Evolutionary conservation across 805 yeast species (phyloP), one percentile per base, ranked within the genome.

Genomic region (Debaryomyces hansenii): DNA sequence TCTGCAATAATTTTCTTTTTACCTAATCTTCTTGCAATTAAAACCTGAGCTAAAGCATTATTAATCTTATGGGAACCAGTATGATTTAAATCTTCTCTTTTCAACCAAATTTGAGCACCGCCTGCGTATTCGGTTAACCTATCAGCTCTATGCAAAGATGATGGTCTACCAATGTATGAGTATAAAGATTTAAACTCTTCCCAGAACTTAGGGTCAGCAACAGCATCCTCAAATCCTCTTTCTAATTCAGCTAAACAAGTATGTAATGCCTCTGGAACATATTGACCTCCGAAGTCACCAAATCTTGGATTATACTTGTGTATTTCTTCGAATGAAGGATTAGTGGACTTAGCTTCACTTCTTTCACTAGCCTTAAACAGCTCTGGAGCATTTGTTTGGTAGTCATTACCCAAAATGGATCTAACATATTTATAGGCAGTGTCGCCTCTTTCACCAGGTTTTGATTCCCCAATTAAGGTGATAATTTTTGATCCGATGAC

Each of bases 261-360:
- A 69, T 91, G 92, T 60, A 94, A 74, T 18, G 96, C 89, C 74
- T 94, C 99, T 34, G 99, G 99, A 35, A 94, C 99, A 63, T 90
- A 94, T 73, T 94, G 99, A 49, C 99, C 99, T 65, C 99, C 99
- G 63, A 90, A 95, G 41, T 83, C 90, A 60, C 98, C 99, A 59
- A 92, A 92, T 52, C 86, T 78, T 47, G 92, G 85, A 55, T 83
- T 79, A 63, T 79, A 87, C 51, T 81, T 79, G 62, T 87, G 94
- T 4, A 53, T 49, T 64, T 86, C 94, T 47, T 74, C 74, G 52
- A 73, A 69, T 7, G 69, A 55, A 12, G 72, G 66, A 11, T 61
- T 54, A 37, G 74, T 67, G 42, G 69, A 73, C 41, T 63, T 71
- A 12, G 48, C 41, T 4, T 48, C 42, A 29, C 58, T 54, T 4